A percentile compares a stretch with the other conserved stretches of the same genome.
Evolutionary conservation across 192 early-diverging fungal species (phyloP).

Genomic region (Podila epigama): DNA sequence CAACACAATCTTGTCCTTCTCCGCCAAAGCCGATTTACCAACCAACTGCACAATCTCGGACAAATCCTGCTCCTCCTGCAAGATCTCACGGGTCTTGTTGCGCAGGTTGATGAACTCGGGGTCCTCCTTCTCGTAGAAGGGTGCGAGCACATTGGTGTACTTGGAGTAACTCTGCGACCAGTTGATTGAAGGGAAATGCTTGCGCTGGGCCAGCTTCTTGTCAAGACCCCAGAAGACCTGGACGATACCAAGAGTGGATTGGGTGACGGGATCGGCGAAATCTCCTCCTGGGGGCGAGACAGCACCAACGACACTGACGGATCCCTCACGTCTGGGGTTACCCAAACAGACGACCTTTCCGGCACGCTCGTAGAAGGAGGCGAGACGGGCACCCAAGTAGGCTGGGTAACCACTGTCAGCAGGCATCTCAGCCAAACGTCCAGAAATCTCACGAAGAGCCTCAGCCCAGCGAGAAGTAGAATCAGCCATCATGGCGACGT

Average conservation of each 20-base stretch:
- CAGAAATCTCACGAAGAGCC: conserved; percentile 99
- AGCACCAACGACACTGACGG: conserved; percentile 97
- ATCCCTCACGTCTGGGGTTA: conserved; percentile 91
- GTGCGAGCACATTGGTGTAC: conserved; percentile 97
- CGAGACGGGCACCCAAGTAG: conserved; percentile 97
- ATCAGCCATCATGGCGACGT: conserved; percentile 99
- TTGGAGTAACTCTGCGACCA: conserved; percentile 98
- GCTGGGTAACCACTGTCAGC: conserved; percentile 96
- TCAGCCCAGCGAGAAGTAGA: conserved; percentile 99
- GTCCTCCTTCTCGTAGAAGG: conserved; percentile 94
- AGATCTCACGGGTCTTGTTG: conserved; percentile 96
- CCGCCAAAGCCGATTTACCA: conserved; percentile 88
- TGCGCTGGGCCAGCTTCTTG: conserved; percentile 99
- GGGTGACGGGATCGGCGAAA: conserved; percentile 98
- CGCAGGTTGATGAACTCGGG: conserved; percentile 92
- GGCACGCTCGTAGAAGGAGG: conserved; percentile 99
- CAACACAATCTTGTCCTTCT: conserved; percentile 98
- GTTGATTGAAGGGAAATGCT: conserved; percentile 99
- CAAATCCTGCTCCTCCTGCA: conserved; percentile 98
- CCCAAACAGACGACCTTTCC: conserved; percentile 98
- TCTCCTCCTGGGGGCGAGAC: conserved; percentile 99
- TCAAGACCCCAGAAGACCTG: conserved; percentile 99
- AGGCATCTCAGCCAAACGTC: conserved; percentile 99
- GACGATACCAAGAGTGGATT: conserved; percentile 97
- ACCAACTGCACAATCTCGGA: conserved; percentile 99